Evolutionary conservation across 2,329 filamentous ascomycete genomes (phyloP).

Genomic region (Pseudogymnoascus sp.): DNA sequence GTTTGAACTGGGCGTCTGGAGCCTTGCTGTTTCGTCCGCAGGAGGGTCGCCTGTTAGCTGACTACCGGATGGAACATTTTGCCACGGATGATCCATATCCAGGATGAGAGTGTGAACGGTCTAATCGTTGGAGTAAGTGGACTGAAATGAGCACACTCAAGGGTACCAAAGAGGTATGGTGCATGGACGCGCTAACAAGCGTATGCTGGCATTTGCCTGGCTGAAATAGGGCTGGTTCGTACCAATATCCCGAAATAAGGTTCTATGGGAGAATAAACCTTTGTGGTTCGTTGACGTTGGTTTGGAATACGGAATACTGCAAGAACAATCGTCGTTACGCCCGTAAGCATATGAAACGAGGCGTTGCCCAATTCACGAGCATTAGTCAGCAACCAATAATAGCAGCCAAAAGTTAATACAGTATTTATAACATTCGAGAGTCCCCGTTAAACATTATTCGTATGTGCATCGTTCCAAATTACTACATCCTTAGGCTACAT

Average conservation of each 20-base stretch:
- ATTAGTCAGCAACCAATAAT: constrained; percentile 2
- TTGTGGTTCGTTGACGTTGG: not conserved
- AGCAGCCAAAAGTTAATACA: not conserved
- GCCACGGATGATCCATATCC: not conserved
- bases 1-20: not conserved
- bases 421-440: not conserved
- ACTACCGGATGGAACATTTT: not conserved
- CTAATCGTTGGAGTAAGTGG: not conserved
- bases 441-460: not conserved
- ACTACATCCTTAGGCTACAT: not conserved
- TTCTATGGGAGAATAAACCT: not conserved
- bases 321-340: not conserved
- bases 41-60: not conserved
- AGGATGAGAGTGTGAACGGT: not conserved
- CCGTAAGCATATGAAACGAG: not conserved
- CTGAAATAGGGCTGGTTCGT: not conserved
- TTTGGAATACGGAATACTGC: not conserved
- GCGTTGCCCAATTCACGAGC: not conserved
- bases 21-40: not conserved
- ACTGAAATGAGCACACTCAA: not conserved
- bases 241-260: not conserved
- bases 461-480: not conserved
- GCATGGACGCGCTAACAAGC: not conserved
- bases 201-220: not conserved
- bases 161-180: not conserved